phyloP scores from a whole-genome alignment of 2,329 filamentous ascomycete species.

The Cytospora piceae region DNA sequence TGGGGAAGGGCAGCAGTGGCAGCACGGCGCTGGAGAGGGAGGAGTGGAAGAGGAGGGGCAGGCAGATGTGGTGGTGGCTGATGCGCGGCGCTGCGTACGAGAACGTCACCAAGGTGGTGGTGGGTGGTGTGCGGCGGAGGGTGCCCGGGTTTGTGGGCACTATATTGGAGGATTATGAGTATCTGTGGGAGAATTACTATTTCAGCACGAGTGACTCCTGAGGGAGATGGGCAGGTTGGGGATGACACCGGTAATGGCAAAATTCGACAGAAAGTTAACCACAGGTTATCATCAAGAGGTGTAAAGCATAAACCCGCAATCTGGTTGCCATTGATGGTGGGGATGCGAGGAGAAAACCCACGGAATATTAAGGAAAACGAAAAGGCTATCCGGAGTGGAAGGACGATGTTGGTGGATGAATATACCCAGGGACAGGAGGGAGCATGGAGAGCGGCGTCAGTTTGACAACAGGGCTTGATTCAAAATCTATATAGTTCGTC shows the following conservation, averaged over 20 bases:
- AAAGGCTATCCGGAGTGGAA: not conserved
- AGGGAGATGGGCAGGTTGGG: not conserved
- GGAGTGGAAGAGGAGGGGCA: conserved; percentile 84
- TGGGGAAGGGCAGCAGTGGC: not conserved
- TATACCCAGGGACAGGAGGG: not conserved
- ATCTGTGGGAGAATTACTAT: conserved; percentile 97
- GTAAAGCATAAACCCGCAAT: not conserved
- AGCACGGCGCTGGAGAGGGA: conserved; percentile 85
- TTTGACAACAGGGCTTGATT: not conserved
- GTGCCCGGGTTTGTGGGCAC: conserved; percentile 81
- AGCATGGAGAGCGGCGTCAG: not conserved
- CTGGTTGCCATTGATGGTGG: not conserved
- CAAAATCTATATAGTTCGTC: not conserved
- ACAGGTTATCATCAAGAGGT: no score
- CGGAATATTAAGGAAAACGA: not conserved
- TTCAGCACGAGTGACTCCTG: conserved; percentile 64
- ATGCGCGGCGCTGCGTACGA: conserved; percentile 98
- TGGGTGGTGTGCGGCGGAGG: conserved; percentile 72
- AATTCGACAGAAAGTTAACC: no score
- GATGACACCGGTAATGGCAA: no score
- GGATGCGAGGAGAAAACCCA: not conserved
- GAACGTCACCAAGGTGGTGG: conserved; percentile 78
- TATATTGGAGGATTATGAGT: conserved; percentile 94
- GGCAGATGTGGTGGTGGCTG: conserved; percentile 92
- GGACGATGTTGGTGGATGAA: not conserved